Base-by-base conservation (phyloP, 2,329 filamentous ascomycete species). In the Graphiopsis chlorocephala region DNA sequence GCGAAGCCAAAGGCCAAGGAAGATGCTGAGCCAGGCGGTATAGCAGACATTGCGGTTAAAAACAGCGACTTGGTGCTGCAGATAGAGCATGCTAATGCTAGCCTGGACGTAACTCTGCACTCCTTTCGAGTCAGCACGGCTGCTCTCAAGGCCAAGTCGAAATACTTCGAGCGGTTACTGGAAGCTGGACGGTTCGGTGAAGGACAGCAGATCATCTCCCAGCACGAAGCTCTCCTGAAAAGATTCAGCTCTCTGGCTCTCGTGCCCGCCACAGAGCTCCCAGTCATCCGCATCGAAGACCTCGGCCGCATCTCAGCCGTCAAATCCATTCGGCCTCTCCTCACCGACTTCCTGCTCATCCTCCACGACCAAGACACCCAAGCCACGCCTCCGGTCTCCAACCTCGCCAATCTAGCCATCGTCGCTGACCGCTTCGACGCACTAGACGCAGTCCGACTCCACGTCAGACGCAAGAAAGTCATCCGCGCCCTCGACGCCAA, bases 381-480 rank as follows among this genome's bases (percentile, higher is more conserved):
- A 5, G 60, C 75, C 1, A 76, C 73, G 1, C 80, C 69, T 15
- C 84, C 83, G 17, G 82, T 91, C 68, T 78, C 84, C 7, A 89
- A 89, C 68, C 80, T 90, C 12, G 85, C 87, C 15, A 89, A 88
- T 1, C 78, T 93, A 47, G 86, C 88, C 47, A 83, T 92, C 60
- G 83, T 91, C 64, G 89, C 90, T 11, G 90, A 93, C 75, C 85
- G 89, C 52, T 93, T 92, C 76, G 88, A 90, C 77, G 89, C 88
- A 66, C 77, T 86, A 1, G 74, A 80, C 2, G 74, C 80, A 12
- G 81, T 92, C 1, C 80, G 84, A 10, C 79, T 79, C 55, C 85
- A 86, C 67, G 75, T 89, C 20, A 81, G 80, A 56, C 74, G 74
- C 60, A 80, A 77, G 70, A 81, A 79, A 68, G 75, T 78, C 29